phyloP scores from a whole-genome alignment of 83 land plant species.

The Diphasiastrum complanatum region DNA sequence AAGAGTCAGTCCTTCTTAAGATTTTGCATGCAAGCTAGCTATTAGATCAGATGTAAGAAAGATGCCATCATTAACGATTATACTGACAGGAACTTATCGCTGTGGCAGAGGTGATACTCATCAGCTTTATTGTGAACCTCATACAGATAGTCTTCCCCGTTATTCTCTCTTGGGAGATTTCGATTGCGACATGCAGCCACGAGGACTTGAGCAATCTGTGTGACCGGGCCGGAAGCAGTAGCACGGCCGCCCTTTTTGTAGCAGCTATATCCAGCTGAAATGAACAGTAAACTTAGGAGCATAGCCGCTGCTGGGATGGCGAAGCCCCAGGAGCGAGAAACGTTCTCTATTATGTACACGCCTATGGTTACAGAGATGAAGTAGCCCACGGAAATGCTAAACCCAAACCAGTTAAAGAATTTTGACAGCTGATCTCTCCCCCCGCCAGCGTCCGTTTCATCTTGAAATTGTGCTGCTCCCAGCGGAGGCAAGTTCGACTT shows the following conservation, averaged over 20 bases:
- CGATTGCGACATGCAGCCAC: neutral
- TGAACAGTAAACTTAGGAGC: neutral
- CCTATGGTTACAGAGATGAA: neutral
- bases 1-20: too few relatives aligned
- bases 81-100: too few relatives aligned
- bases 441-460: conserved; percentile 1
- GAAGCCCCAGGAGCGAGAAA: conserved; percentile 12
- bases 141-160: too few relatives aligned
- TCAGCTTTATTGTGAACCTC: too few relatives aligned
- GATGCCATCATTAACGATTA: too few relatives aligned
- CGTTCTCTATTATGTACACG: conserved; percentile 9
- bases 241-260: neutral
- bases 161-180: too few relatives aligned
- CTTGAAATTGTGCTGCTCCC: conserved; percentile 6
- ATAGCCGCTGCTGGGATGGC: conserved; percentile 2
- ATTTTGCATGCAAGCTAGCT: too few relatives aligned
- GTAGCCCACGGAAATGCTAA: conserved; percentile 1
- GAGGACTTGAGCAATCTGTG: neutral
- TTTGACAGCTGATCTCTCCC: neutral
- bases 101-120: too few relatives aligned
- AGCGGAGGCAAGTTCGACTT: conserved; percentile 3
- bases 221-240: neutral
- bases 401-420: conserved; percentile 12
- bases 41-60: too few relatives aligned
- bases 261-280: neutral